Base-by-base conservation (phyloP, 2,329 filamentous ascomycete genomes). In the Fusarium sp. region DNA sequence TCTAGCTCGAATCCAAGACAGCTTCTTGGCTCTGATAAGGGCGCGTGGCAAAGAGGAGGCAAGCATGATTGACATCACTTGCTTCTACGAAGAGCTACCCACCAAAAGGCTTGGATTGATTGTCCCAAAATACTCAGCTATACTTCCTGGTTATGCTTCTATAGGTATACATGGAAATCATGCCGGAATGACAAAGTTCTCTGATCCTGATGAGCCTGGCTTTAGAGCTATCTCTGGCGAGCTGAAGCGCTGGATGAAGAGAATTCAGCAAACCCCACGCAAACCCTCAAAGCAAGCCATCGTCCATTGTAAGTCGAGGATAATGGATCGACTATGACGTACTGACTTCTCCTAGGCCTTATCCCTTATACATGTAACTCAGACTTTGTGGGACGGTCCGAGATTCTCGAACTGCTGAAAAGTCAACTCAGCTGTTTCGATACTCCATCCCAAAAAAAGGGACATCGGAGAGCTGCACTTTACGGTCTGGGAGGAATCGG, bases 21-120 rank as follows among this genome's bases (percentile, higher is more conserved):
- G 59, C 7, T 73, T 73, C 4, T 53, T 65, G 16, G 24, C 56
- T 12, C 22, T 73, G 11, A 12, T 73, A 0, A 67, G 44, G 34
- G 1, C 43, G 0, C 62, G 70, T 0, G 32, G 46, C 5, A 66
- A 25, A 8, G 40, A 51, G 0, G 40, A 47, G 5, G 13, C 20
- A 0, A 41, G 3, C 8, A n/a, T 27, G 7, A 69, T 73, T 11
- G 54, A 70, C 0, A 71, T 73, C 2, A 56, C 54, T 5, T 73
- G 70, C 10, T 73, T 73, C 22, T 73, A 73, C 13, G 71, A 73
- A 34, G 65, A 73, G 30, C 32, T 73, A 0, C 70, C 71, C 0
- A 52, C 61, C 3, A 69, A 66, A 4, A 34, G 5, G 22, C 24
- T 55, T 1, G 67, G 68, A 0, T 10, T 61, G 0, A 38, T 73